Evolutionary conservation across 495 filamentous ascomycete genomes (phyloP), one percentile per base, ranked within the genome.

Genomic region (Hypoxylon lienhwacheense): DNA sequence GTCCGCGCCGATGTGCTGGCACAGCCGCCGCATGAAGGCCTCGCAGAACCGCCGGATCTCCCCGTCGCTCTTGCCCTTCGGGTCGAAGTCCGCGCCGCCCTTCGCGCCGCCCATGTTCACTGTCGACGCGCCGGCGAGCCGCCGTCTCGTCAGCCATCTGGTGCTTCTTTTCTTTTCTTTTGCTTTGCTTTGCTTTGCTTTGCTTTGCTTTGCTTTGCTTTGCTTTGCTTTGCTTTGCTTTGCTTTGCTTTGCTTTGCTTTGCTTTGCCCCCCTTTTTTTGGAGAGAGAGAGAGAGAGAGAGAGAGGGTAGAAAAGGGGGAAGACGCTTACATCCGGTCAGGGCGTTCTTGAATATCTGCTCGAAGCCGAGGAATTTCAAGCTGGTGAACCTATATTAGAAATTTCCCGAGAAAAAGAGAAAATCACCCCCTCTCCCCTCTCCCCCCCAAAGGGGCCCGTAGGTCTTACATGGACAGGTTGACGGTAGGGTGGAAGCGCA

Each of bases 311-410:
- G n/a, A n/a, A n/a, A n/a, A n/a, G n/a, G 12, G 36, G 5, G 28
- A 11, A 31, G 21, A 35, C 46, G 87, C 89, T 81, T 77, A 92
- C 89, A 75, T 59, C 93, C 93, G 54, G 93, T 97, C 64, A 98
- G 78, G 57, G 93, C 93, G 91, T 98, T 98, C 85, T 98, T 98
- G 82, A 98, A 97, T 76, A 90, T 93, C 81, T 98, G 93, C 85
- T 98, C 93, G 70, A 97, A 97, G 47, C 92, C 93, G 64, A 98
- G 80, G 81, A 97, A 97, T 79, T 98, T 98, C 57, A 98, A 81
- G 67, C 70, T 74, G 36, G 10, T 4, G 15, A 16, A n/a, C 10
- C 31, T 15, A 48, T 41, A 50, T 69, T 53, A 71, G 62, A 49
- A 39, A n/a, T n/a, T n/a, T n/a, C n/a, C n/a, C n/a, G n/a, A n/a